Evolutionary conservation across 192 early-diverging fungal genomes (phyloP), one percentile per base, ranked within the genome.

Genomic region (Gryganskiella cystojenkinii): DNA sequence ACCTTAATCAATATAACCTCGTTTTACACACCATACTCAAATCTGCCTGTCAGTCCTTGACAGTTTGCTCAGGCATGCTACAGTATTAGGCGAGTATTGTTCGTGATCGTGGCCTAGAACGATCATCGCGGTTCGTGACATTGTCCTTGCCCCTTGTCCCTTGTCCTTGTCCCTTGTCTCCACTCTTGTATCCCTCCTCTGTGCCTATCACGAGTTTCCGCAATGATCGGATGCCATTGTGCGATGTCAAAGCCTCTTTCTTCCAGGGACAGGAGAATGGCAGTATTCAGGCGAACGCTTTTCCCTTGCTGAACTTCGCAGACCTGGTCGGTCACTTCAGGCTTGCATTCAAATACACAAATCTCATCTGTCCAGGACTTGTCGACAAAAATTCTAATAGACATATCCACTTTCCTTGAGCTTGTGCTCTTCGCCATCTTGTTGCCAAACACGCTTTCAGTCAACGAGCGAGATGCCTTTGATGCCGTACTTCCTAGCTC

Each of bases 171-270:
- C n/a, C n/a, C n/a, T n/a, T n/a, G n/a, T n/a, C n/a, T n/a, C n/a
- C n/a, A n/a, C n/a, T n/a, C n/a, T n/a, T n/a, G n/a, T n/a, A n/a
- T n/a, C n/a, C n/a, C n/a, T n/a, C n/a, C n/a, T n/a, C n/a, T n/a
- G n/a, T n/a, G n/a, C n/a, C n/a, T n/a, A n/a, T n/a, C 61, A 27
- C 61, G 61, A 24, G 47, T 62, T 51, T 62, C 61, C 19, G 61
- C 61, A 40, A 62, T 51, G 33, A 64, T 64, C 4, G 62, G 62
- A 43, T 64, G 27, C 34, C 50, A 64, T 44, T 54, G 50, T 4
- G 20, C 31, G 51, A 64, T 42, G 27, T 64, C 62, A 13, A 64
- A 27, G 2, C 50, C 62, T 15, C 30, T 35, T 35, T 52, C 34
- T 50, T 54, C 62, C 24, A 64, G 27, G 35, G 33, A 22, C 35